Evolutionary conservation across 1,139 yeast genomes (phyloP), one percentile per base, ranked within the genome.

Genomic region (Pichia cactophila): DNA sequence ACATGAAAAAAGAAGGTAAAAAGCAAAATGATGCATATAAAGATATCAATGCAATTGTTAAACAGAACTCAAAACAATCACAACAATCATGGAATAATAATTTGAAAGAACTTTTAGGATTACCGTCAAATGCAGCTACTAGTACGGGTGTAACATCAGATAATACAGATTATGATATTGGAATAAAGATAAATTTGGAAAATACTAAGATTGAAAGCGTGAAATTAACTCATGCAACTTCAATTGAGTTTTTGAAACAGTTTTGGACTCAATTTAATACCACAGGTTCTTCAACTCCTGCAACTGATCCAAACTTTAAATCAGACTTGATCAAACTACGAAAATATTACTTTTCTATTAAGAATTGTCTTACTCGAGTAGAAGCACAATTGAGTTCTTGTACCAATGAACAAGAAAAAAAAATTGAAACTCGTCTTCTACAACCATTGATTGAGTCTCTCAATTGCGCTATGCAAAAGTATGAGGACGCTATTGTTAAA

Each of bases 211-310:
- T 75, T 26, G 80, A 76, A 49, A 64, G 69, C 46, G 62, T 78
- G 23, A 61, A 80, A 41, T 61, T 78, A 33, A 70, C 80, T 20
- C 89, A 84, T 60, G 76, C 82, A 1, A 82, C 90, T 0, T 77
- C 88, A 1, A 73, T 81, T 40, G 92, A 84, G 62, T 83, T 83
- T 59, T 63, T 84, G 43, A 75, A 80, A 50, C 90, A 84, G 62
- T 84, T 83, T 61, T 84, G 88, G 84, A 62, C 73, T 6, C 81
- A 79, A 58, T 80, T 78, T 58, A 75, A 74, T 55, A 76, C 81
- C 33, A 59, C 63, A 33, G 55, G 63, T 12, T 49, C 51, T 12
- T 56, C 65, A 1, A 55, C 64, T 1, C 58, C 61, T 3, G 79
- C 80, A 12, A 83, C 80, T 48, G 72, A 78, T 17, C 68, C 75